Evolutionary conservation across 208 protist genomes (phyloP).

Genomic region (Wallacemonas sp.): DNA sequence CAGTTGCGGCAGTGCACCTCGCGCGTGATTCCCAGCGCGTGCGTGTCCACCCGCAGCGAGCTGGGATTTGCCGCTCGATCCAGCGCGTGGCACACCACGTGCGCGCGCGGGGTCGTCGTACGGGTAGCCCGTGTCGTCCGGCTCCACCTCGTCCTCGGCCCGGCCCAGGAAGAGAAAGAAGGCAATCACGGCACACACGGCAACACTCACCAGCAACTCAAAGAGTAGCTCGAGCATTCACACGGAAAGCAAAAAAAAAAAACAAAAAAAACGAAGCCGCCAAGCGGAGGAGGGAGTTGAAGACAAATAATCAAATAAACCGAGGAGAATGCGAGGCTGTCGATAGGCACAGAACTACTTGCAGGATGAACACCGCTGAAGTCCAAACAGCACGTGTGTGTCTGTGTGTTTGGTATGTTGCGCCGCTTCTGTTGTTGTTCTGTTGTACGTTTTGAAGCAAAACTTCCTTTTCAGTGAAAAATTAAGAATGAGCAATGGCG

Average conservation of each 20-base stretch:
- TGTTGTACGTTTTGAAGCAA: no score
- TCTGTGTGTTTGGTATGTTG: no score
- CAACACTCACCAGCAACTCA: conserved; percentile 70
- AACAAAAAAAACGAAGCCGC: conserved; percentile 6
- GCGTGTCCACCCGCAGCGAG: no score
- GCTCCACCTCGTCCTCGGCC: conserved; percentile 30
- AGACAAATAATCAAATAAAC: conserved; percentile 13
- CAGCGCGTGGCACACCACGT: not conserved
- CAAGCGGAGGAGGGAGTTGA: not conserved
- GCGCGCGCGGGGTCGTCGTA: conserved; percentile 17
- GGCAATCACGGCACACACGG: conserved; percentile 40
- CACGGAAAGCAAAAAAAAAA: conserved; percentile 10
- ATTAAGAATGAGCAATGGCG: no score
- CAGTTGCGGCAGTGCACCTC: not conserved
- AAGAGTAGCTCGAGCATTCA: conserved; percentile 53
- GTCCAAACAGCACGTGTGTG: no score
- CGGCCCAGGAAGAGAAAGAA: conserved; percentile 74
- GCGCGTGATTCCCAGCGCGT: not conserved
- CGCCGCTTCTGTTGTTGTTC: no score
- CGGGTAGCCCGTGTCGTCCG: not conserved
- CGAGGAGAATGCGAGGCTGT: conserved; percentile 17
- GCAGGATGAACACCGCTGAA: no score
- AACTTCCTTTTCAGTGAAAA: no score
- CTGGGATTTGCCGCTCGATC: no score
- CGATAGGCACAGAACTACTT: no score